These are phyloP conservation scores for Psilocybe subaeruginosa DNA, from an alignment of 768 basidiomycete species.

Conservation along the genomic window DNA sequence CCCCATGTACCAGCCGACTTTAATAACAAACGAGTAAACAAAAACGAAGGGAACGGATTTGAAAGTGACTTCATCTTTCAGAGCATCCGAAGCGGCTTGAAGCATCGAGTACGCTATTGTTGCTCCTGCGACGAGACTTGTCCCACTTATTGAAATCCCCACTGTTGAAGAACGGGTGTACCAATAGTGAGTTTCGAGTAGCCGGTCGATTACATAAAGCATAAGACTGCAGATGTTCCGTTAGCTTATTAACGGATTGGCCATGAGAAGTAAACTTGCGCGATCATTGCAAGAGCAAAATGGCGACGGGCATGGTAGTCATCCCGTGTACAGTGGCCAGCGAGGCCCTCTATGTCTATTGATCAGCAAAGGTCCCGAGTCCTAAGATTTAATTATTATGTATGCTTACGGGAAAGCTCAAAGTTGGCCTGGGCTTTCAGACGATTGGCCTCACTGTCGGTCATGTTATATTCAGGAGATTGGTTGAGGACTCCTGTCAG, in stretches of 20 bases:
- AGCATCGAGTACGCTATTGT: constrained; percentile 10
- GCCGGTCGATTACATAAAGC: constrained; percentile 6
- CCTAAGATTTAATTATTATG: background rate
- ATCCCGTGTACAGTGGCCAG: constrained; percentile 28
- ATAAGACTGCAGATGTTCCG: constrained; percentile 11
- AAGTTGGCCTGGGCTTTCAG: constrained; percentile 19
- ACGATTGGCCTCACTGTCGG: constrained; percentile 21
- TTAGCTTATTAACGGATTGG: background rate
- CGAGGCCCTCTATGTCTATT: constrained; percentile 23
- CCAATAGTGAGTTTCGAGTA: constrained; percentile 33
- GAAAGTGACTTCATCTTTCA: background rate
- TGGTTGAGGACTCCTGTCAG: constrained; percentile 10
- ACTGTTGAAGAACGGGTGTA: constrained; percentile 34
- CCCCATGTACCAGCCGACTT: constrained; percentile 7
- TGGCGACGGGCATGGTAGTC: constrained; percentile 33
- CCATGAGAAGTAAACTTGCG: constrained; percentile 17
- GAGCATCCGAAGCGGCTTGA: background rate
- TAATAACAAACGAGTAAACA: background rate
- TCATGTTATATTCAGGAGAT: constrained; percentile 15
- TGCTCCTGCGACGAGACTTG: constrained; percentile 20
- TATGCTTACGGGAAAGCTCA: constrained; percentile 27
- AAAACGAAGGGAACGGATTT: too few relatives aligned
- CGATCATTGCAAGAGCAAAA: constrained; percentile 7
- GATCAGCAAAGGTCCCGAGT: background rate
- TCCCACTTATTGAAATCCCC: constrained; percentile 30